Base-by-base conservation (phyloP, 352 stramenopile species). In the Peronospora destructor region DNA sequence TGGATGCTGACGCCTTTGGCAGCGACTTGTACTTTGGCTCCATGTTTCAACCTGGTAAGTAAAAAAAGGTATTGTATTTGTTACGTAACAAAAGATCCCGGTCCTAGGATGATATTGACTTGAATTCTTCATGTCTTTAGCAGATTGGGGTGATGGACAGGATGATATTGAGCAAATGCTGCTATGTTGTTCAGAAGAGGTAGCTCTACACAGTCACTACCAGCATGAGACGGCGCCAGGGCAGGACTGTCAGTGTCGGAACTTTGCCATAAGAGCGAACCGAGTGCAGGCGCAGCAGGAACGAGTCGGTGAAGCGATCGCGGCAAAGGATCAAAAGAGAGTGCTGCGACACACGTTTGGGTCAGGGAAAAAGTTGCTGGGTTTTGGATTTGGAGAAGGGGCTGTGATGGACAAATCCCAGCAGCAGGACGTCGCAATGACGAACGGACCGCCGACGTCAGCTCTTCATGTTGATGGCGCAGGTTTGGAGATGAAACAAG, bases 141-240 rank as follows among this genome's bases (percentile, higher is more conserved):
- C 49, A 64, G 48, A 67, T 37, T 42, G 62, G 25, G 73, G 60
- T 5, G 48, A 67, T 23, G 61, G 49, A 1, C 63, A 70, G 39
- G 65, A 66, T 33, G 72, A 87, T 40, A 73, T 87, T n/a, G 76
- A 87, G 60, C 76, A 81, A 33, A 72, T 87, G 69, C 58, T 87
- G 30, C 56, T 81, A 38, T 63, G 43, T 45, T 64, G 64, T 2
- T 51, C 54, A 5, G 68, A 82, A 19, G 64, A 80, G 17, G 57
- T 45, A 2, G 59, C 51, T 4, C 49, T 85, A 10, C 44, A 64
- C 28, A 61, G 42, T 19, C 43, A 68, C 21, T 59, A 75, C 10
- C 57, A 71, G 17, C 50, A 61, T 26, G 41, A 64, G 4, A 62
- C 53, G 14, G 46, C 59, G 6, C 50, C 62, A 2, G 47, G 61